phyloP scores from a whole-genome alignment of 202 grass and related monocot genomes.

The Setaria italica region DNA sequence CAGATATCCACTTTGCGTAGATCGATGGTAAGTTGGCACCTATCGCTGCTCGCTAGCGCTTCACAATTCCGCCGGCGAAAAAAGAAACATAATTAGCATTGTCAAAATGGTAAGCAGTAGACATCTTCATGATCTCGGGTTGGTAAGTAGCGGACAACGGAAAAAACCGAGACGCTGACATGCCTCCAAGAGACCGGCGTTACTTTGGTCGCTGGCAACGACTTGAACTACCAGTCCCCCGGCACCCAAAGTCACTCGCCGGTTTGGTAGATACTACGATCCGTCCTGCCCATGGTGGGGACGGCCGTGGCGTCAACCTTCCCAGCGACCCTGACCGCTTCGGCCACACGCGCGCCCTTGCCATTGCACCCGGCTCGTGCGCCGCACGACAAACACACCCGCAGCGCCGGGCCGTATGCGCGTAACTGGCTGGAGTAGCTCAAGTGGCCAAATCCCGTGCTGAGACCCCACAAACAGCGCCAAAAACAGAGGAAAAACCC shows the following conservation, averaged over 20 bases:
- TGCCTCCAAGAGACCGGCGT: background rate
- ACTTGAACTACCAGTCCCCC: background rate
- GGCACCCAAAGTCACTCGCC: background rate
- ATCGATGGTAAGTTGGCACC: constrained; percentile 3
- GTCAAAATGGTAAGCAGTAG: constrained; percentile 2
- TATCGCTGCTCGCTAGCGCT: background rate
- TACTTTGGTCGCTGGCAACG: background rate
- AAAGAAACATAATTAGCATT: background rate
- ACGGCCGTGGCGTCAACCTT: background rate
- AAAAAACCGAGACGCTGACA: constrained; percentile 16
- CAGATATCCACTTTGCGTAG: constrained; percentile 33
- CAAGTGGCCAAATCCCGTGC: background rate
- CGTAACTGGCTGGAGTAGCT: background rate
- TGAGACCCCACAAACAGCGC: constrained; percentile 21
- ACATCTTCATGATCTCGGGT: constrained; percentile 24
- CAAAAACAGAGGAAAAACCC: constrained; percentile 26
- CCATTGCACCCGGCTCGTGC: background rate
- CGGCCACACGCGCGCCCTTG: background rate
- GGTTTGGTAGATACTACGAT: background rate
- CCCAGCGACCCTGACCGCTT: background rate
- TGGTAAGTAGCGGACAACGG: constrained; percentile 29
- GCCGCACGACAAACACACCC: background rate
- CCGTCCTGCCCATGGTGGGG: background rate
- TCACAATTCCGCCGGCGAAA: background rate
- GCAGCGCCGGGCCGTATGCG: background rate